phyloP scores from a whole-genome alignment of 2,329 filamentous ascomycete genomes.

The Podosphaera fusca region DNA sequence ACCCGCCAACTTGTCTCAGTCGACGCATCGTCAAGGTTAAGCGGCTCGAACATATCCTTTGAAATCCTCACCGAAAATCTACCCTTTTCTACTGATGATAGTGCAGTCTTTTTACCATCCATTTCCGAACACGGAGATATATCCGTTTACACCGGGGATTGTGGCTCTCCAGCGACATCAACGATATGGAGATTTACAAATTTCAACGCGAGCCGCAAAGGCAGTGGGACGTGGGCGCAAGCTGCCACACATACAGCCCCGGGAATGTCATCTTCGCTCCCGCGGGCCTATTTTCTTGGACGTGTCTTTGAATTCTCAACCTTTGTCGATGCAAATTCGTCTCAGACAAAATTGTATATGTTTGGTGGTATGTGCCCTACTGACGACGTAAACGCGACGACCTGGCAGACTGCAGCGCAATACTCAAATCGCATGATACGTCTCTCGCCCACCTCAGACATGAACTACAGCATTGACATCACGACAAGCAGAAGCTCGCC shows the following conservation, averaged over 20 bases:
- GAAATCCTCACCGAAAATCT: constrained; percentile 30
- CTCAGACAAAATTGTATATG: constrained; percentile 15
- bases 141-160: constrained; percentile 52
- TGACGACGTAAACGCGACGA: constrained; percentile 19
- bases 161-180: constrained; percentile 28
- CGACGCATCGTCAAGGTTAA: constrained; percentile 36
- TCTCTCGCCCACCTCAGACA: constrained; percentile 23
- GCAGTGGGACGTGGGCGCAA: constrained; percentile 31
- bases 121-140: constrained; percentile 47
- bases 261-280: constrained; percentile 16
- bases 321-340: constrained; percentile 11
- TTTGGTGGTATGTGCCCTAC: constrained; percentile 82
- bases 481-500: constrained; percentile 31
- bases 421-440: constrained; percentile 66
- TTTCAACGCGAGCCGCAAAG: constrained; percentile 1
- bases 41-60: constrained; percentile 22
- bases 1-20: constrained; percentile 33
- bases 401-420: constrained; percentile 44
- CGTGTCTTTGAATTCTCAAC: constrained; percentile 18
- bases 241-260: constrained; percentile 17
- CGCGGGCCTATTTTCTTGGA: constrained; percentile 32
- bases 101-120: constrained; percentile 40
- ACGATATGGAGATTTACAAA: constrained; percentile 44
- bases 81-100: constrained; percentile 35
- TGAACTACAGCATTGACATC: constrained; percentile 22